Base-by-base conservation (phyloP, 1,284 basidiomycete species). In the Gymnopus androsaceus region DNA sequence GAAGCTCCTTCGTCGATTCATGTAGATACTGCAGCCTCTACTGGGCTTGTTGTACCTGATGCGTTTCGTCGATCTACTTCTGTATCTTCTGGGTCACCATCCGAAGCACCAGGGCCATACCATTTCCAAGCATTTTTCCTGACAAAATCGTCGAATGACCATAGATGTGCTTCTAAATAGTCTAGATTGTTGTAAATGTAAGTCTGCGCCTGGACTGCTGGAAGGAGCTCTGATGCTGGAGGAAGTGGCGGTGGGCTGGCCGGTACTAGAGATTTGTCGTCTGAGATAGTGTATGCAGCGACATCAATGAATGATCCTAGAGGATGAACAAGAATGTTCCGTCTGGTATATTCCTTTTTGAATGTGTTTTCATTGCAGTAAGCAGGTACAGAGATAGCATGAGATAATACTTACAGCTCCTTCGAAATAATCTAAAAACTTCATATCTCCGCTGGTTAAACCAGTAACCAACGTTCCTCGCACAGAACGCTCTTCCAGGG, bases 61-160 rank as follows among this genome's bases (percentile, higher is more conserved):
- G 47, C 47, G 34, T 30, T 42, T 27, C 54, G 41, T 38, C 67
- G 11, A 53, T 82, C 82, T 6, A 85, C 78, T 57, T 82, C 78
- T 4, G 61, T 48, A 15, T 56, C 64, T 57, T 81, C 83, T 37
- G 78, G 72, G 37, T 70, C 61, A 8, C 74, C 72, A 12, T 56
- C 53, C 0, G 51, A 59, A 6, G 69, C 65, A 0, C n/a, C n/a
- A n/a, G 63, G 61, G 0, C 79, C 82, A 42, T 88, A 77, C 90
- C 90, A 93, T 59, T 86, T 87, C 78, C 81, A 83, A 2, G 87
- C 83, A 59, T 82, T 87, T 47, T 85, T 77, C 61, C 72, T 69
- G 27, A 92, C 77, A 62, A 94, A 93, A 6, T 83, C 81, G 12
- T 83, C 84, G 65, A 85, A 94, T 15, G 83, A 82, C 94, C 94